Conservation (phyloP, 345 rosid genomes). For the Cochlearia excelsa region DNA sequence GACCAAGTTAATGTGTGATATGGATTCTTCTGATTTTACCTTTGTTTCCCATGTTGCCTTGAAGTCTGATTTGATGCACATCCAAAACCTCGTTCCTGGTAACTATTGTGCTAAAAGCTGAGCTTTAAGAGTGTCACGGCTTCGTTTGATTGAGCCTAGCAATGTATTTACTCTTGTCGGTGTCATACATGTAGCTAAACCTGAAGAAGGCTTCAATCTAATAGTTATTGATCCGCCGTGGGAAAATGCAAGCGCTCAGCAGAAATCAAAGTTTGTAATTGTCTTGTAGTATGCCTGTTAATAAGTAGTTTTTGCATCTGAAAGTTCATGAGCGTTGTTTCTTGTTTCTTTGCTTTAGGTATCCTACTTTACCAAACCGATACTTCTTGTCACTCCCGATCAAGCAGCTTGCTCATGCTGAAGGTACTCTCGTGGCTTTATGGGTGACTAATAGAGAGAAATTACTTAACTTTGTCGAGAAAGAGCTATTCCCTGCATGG, state of each 20-base stretch:
- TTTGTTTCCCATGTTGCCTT: slow-evolving; percentile 21
- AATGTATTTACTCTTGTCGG: slow-evolving; percentile 3
- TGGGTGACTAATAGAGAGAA: slow-evolving; percentile 96
- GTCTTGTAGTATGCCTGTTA: background rate
- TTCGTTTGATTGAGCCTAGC: background rate
- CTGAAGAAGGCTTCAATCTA: slow-evolving; percentile 57
- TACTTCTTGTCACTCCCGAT: slow-evolving; percentile 81
- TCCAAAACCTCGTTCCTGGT: slow-evolving; percentile 80
- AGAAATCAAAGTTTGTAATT: slow-evolving; percentile 57
- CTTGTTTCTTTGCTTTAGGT: slow-evolving; percentile 44
- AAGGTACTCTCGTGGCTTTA: slow-evolving; percentile 81
- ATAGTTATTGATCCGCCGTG: slow-evolving; percentile 90
- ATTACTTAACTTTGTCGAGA: slow-evolving; percentile 59
- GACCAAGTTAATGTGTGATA: background rate
- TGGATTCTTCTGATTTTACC: slow-evolving; percentile 14
- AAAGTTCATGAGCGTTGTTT: background rate
- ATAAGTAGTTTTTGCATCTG: background rate
- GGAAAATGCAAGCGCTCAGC: slow-evolving; percentile 90
- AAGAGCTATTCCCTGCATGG: slow-evolving; percentile 78
- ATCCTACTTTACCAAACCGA: slow-evolving; percentile 78
- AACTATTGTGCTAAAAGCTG: slow-evolving; percentile 35
- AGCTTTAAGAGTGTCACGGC: slow-evolving; percentile 4
- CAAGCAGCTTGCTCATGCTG: slow-evolving; percentile 60
- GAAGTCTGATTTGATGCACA: slow-evolving; percentile 82
- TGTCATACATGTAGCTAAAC: slow-evolving; percentile 47